Evolutionary conservation across 345 rosid species (phyloP), one percentile per base, ranked within the genome.

Genomic region (Corchorus capsularis): DNA sequence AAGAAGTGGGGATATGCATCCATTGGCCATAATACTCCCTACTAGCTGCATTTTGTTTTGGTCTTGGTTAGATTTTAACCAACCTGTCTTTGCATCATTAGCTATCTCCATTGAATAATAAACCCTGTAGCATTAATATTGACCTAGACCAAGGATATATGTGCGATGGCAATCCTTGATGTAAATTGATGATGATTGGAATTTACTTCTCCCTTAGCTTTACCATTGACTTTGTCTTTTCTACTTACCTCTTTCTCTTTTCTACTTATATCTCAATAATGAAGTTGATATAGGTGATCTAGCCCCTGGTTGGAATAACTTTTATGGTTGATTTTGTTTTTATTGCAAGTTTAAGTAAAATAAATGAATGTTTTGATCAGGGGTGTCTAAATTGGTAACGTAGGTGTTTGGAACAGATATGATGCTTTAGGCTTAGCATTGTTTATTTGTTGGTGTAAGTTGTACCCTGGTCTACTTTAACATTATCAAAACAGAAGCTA

Each of bases 31-130:
- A 47, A 27, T 68, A 8, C 43, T 39, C 43, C 6, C 6, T 39
- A 39, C 2, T 19, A 49, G 20, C 6, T 68, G 56, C 55, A 49
- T 15, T 45, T 68, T 46, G 6, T 66, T 66, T 45, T 14, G 14
- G 43, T 47, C 3, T 67, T 67, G 13, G n/a, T 67, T 66, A 46
- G 19, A 66, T 65, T 65, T 19, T 65, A 65, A 45, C 68, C 16
- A 46, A 46, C 41, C 52, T 67, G 39, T 68, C 41, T 67, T 22
- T 67, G 47, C 39, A 46, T n/a, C 55, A 46, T 45, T 27, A 68
- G 57, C 34, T 43, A 41, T 41, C 14, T 64, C 45, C 46, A 52
- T 69, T 69, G 14, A 16, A 69, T 52, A 5, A n/a, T 52, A 19
- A 69, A 49, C 14, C 15, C n/a, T 52, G n/a, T 50, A 52, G n/a